Evolutionary conservation across 2,329 filamentous ascomycete genomes (phyloP).

Genomic region (Aspergillus sp.): DNA sequence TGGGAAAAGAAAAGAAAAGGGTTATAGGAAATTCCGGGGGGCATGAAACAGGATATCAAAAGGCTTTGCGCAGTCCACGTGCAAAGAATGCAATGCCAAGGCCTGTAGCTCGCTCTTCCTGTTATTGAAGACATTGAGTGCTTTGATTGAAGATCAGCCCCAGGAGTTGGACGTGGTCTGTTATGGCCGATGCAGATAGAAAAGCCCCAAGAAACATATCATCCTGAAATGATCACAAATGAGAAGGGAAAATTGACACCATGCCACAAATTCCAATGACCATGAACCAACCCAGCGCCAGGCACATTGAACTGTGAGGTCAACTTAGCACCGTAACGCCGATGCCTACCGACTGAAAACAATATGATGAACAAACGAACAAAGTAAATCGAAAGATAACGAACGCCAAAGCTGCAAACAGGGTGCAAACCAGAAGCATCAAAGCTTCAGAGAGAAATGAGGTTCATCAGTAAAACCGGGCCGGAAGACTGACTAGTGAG

Average conservation of each 20-base stretch:
- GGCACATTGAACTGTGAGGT: constrained; percentile 18
- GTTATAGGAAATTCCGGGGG: constrained; percentile 1
- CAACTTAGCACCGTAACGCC: constrained; percentile 25
- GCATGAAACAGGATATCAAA: constrained; percentile 25
- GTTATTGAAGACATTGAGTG: constrained; percentile 18
- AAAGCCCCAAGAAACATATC: constrained; percentile 15
- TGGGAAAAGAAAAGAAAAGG: constrained; percentile 6
- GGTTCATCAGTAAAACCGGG: neutral
- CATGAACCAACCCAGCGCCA: constrained; percentile 26
- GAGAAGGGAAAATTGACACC: constrained; percentile 18
- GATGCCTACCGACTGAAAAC: constrained; percentile 23
- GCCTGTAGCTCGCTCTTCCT: constrained; percentile 25
- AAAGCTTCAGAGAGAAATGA: neutral
- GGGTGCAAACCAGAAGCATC: neutral
- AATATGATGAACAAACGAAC: constrained; percentile 17
- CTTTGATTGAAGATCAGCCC: constrained; percentile 16
- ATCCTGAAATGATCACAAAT: constrained; percentile 12
- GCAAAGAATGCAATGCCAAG: constrained; percentile 21
- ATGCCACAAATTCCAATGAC: constrained; percentile 23
- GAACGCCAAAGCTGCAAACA: constrained; percentile 18
- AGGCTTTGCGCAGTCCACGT: constrained; percentile 24
- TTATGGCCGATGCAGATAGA: constrained; percentile 20
- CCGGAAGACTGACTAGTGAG: constrained; percentile 2
- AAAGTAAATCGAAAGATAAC: constrained; percentile 19
- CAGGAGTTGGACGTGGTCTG: constrained; percentile 8